Evolutionary conservation across 192 early-diverging fungal species (phyloP).

Genomic region (Coemansia sp.): DNA sequence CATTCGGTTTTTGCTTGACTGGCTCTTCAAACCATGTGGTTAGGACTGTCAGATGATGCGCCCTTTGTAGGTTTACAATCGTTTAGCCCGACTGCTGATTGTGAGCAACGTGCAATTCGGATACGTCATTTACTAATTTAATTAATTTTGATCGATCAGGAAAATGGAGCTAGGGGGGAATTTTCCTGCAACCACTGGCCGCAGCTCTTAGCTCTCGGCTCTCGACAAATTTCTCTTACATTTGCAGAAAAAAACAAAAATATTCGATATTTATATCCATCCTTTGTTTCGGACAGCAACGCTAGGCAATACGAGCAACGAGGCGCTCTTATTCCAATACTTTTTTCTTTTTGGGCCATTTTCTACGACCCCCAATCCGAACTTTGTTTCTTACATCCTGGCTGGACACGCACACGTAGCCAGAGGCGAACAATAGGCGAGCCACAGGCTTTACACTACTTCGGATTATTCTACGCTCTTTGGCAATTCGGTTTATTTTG

Average conservation of each 20-base stretch:
- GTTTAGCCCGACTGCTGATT: not conserved
- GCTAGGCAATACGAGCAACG: not conserved
- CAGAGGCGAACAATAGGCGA: not conserved
- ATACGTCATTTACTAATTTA: not conserved
- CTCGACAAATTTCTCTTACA: not conserved
- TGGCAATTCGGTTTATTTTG: not conserved
- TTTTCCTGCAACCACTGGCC: not conserved
- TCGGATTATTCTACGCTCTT: not conserved
- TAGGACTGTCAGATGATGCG: not conserved
- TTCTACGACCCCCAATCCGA: not conserved
- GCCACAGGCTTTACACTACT: not conserved
- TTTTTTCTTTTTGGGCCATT: not conserved
- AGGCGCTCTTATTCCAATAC: not conserved
- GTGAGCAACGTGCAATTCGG: not conserved
- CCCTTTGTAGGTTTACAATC: too few species aligned
- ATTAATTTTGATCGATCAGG: not conserved
- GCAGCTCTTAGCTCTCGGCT: not conserved
- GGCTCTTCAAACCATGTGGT: not conserved
- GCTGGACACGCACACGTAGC: not conserved
- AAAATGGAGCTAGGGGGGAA: not conserved
- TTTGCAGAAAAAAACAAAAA: not conserved
- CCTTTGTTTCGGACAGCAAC: not conserved
- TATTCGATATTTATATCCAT: not conserved
- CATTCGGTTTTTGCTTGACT: not conserved
- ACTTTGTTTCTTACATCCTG: constrained; percentile 6